Conservation (phyloP, 176 grass and related monocot genomes). For the Oryza glumipatula region DNA sequence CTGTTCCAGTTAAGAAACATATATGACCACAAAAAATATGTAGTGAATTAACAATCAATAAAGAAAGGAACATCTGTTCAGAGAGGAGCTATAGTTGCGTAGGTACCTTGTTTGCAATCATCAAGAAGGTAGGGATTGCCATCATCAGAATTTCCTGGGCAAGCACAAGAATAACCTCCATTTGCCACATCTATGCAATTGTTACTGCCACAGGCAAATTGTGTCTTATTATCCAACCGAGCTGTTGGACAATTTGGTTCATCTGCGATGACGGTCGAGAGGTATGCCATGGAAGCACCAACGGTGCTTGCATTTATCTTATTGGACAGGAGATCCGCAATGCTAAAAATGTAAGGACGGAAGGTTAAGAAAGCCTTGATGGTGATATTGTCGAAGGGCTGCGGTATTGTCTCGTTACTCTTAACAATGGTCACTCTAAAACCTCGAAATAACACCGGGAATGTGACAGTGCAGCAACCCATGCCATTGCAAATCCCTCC, state of each 20-base stretch:
- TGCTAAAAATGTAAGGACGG: slow-evolving; percentile 9
- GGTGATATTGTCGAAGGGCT: slow-evolving; percentile 16
- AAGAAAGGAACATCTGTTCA: not conserved
- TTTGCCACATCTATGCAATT: slow-evolving; percentile 24
- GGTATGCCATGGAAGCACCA: slow-evolving; percentile 23
- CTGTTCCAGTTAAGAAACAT: slow-evolving; percentile 35
- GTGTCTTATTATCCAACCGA: slow-evolving; percentile 8
- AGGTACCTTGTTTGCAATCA: slow-evolving; percentile 43
- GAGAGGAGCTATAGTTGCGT: not conserved
- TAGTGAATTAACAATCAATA: not conserved
- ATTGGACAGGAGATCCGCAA: slow-evolving; percentile 27
- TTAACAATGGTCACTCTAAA: slow-evolving; percentile 33
- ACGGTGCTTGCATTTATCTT: slow-evolving; percentile 32
- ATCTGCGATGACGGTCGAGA: slow-evolving; percentile 16
- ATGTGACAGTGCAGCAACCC: slow-evolving; percentile 31
- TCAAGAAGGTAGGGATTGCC: slow-evolving; percentile 40
- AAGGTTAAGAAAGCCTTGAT: slow-evolving; percentile 44
- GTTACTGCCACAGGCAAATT: slow-evolving; percentile 29
- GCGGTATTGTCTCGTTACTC: not conserved
- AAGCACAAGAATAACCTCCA: slow-evolving; percentile 39
- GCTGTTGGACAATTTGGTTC: not conserved
- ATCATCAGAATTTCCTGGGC: slow-evolving; percentile 7
- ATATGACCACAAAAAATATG: not conserved
- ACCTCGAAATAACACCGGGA: not conserved
- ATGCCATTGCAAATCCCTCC: slow-evolving; percentile 36